Percentiles rank a stretch among this genome's conserved stretches.
Conservation (phyloP, 208 protist genomes). For the Angomonas ambiguus region DNA sequence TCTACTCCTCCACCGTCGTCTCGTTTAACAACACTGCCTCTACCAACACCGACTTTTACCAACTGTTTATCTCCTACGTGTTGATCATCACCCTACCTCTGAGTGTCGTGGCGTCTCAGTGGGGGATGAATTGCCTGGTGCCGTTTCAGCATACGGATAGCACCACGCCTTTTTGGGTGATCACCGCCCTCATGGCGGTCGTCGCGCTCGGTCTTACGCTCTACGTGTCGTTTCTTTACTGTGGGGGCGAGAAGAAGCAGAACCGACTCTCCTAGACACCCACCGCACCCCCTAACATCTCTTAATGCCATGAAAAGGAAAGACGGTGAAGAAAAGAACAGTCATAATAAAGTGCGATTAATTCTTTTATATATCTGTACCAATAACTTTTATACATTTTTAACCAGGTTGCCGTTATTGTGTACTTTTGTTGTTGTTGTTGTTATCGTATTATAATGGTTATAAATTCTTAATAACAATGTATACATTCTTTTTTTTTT, state of each 20-base stretch:
- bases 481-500: constrained; percentile 4
- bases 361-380: neutral
- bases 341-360: no score
- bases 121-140: constrained; percentile 62
- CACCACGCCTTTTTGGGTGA: constrained; percentile 42
- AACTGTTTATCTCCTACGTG: constrained; percentile 45
- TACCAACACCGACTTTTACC: constrained; percentile 43
- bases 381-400: neutral
- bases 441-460: neutral
- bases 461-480: constrained; percentile 4
- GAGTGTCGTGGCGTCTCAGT: constrained; percentile 54
- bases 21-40: constrained; percentile 31
- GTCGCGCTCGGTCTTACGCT: constrained; percentile 16
- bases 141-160: constrained; percentile 28
- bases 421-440: neutral
- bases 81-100: constrained; percentile 40
- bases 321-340: neutral
- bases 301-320: neutral
- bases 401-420: neutral
- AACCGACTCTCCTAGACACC: neutral
- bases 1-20: constrained; percentile 54
- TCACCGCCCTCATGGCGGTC: constrained; percentile 26
- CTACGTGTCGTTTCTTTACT: neutral
- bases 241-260: neutral
- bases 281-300: neutral